Base-by-base conservation (phyloP, 2,329 filamentous ascomycete species). In the Capronia epimyces region DNA sequence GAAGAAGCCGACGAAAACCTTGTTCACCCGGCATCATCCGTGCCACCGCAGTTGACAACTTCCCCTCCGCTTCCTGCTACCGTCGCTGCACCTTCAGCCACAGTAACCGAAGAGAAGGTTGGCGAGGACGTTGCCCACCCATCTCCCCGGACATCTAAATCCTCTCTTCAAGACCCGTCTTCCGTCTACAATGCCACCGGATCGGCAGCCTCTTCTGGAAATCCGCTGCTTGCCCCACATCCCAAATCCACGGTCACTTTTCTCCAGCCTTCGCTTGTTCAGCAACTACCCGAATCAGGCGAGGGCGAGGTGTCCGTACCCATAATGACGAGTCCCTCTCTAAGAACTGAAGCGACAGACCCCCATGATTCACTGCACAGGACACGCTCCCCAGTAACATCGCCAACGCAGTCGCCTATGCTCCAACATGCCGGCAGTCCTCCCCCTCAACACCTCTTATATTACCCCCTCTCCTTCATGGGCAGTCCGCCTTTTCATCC, bases 251-350 rank as follows among this genome's bases (percentile, higher is more conserved):
- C 53, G 13, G 32, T 56, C 31, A 29, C 50, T 13, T 53, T 57
- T 25, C 45, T 57, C 9, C 45, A 52, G 21, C 51, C 51, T 40
- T 31, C 46, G 4, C 27, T 44, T 36, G 31, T 39, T 21, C 47
- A 49, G 16, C 39, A 39, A 22, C 42, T 51, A 15, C 20, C 41
- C 15, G 56, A 66, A 64, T 27, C 65, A 59, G n/a, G 64, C 64
- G 42, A 70, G 52, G 36, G 65, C 60, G 60, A 69, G 66, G 56
- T 65, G 66, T 57, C 67, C 65, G 13, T 69, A 55, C 67, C 65
- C 66, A 54, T 69, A 64, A 46, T 62, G 63, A 29, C 63, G 62
- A 13, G 66, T 62, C 46, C 40, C 25, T 8, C 34, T 24, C 18
- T 25, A 16, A 25, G 29, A 13, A 18, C 43, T 15, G 52, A 49